These are phyloP conservation scores for Fusarium mangiferae DNA, from an alignment of 2,329 filamentous ascomycete species.

Conservation along the genomic window DNA sequence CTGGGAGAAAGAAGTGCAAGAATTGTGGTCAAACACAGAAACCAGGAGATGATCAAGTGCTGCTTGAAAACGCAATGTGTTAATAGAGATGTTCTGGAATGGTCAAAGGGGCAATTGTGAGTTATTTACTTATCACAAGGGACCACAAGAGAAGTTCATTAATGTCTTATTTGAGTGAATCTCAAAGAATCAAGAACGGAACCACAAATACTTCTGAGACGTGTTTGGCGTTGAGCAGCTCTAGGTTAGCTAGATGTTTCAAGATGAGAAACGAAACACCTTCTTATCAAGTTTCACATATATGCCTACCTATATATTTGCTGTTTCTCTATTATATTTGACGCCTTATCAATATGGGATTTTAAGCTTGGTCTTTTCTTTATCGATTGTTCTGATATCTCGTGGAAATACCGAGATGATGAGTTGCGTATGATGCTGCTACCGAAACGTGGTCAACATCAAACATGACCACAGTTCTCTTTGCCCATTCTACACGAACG, in stretches of 20 bases:
- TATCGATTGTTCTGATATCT: too few relatives aligned
- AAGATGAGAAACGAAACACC: neutral
- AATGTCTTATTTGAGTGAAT: too few relatives aligned
- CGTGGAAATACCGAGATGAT: neutral
- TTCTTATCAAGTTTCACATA: neutral
- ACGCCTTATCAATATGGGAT: neutral
- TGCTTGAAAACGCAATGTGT: neutral
- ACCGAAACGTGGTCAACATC: neutral
- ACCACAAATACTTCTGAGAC: neutral
- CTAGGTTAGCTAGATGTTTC: neutral
- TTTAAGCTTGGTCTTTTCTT: neutral
- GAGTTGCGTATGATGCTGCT: neutral
- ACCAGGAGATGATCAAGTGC: neutral
- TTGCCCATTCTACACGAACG: too few relatives aligned
- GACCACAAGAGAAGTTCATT: neutral
- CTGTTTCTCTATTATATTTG: neutral
- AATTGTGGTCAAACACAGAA: neutral
- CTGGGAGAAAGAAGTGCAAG: neutral
- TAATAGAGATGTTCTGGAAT: neutral
- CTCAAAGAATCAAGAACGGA: neutral
- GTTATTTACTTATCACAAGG: neutral
- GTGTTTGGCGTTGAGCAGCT: neutral
- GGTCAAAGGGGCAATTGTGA: neutral
- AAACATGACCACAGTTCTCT: neutral
- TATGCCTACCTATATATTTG: too few relatives aligned